These are phyloP conservation scores for Aethionema arabicum DNA, from an alignment of 345 rosid genomes.

Conservation along the genomic window DNA sequence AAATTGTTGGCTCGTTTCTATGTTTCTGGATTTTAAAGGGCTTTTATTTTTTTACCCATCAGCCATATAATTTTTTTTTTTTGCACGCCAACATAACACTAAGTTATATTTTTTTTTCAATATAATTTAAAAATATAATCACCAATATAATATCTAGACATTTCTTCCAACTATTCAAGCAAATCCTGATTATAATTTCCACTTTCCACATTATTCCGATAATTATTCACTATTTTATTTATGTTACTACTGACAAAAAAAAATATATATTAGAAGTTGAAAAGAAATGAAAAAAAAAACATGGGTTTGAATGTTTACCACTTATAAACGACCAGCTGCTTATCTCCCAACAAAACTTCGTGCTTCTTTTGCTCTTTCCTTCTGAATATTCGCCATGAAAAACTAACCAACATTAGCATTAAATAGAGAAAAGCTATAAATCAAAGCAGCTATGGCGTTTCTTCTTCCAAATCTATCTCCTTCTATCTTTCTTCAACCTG, in stretches of 20 bases:
- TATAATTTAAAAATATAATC: too few species aligned
- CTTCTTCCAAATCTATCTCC: constrained; percentile 72
- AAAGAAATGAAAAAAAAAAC: neutral
- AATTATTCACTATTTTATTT: too few species aligned
- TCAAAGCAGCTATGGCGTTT: constrained; percentile 57
- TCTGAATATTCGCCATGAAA: constrained; percentile 32
- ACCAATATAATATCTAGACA: too few species aligned
- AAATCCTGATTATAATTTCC: too few species aligned
- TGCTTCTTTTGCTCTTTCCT: constrained; percentile 15
- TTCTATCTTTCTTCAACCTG: constrained; percentile 49
- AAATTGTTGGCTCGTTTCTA: too few species aligned
- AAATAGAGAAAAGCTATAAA: neutral
- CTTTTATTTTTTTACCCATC: too few species aligned
- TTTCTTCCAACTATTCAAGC: too few species aligned
- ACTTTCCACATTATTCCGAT: too few species aligned
- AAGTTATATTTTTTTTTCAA: too few species aligned
- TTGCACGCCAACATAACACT: too few species aligned
- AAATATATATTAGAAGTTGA: neutral
- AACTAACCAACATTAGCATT: neutral
- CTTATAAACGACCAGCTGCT: constrained; percentile 37
- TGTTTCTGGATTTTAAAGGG: too few species aligned
- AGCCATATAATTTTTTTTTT: too few species aligned
- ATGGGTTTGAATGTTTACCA: constrained; percentile 39
- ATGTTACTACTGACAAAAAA: neutral
- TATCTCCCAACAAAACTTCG: constrained; percentile 26